Evolutionary conservation across 2,329 filamentous ascomycete genomes (phyloP), one percentile per base, ranked within the genome.

Genomic region (Xylaria hypoxylon): DNA sequence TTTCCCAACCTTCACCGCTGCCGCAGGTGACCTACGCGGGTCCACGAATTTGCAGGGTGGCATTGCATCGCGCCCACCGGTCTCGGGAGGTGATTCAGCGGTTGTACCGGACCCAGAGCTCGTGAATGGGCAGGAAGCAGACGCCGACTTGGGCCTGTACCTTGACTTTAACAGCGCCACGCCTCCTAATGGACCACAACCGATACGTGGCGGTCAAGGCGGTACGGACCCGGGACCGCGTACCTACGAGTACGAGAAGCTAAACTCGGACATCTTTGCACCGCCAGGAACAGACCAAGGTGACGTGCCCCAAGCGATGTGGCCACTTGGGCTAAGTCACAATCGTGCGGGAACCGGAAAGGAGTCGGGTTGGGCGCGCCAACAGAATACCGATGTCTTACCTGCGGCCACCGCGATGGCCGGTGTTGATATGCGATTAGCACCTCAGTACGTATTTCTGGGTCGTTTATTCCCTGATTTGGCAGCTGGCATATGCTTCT

Each of bases 361-460:
- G 42, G 68, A 77, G 47, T 77, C 85, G 0, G 87, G 86, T 17
- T 89, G 82, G 86, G 82, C 85, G 44, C 78, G 85, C 2, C 82
- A 87, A 73, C 84, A 87, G 73, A 87, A 87, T 71, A 77, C 72
- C 0, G 76, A 75, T 1, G 83, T 86, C 10, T 79, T 89, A 64
- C 86, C 87, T 2, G 65, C 73, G 0, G 80, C 84, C 6, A 83
- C 77, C 3, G 78, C 75, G 15, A 87, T 88, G 84, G 86, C 86
- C 0, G 86, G 85, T 48, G 86, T 88, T 0, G 83, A 88, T 68
- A 88, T 88, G 86, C 81, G 85, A 45, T 80, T 89, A 1, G 82
- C 81, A n/a, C 81, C 85, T 0, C 77, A 85, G 64, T 66, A 56
- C 7, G 64, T 62, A 28, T 33, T 55, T 22, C n/a, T 19, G 22